These are phyloP conservation scores for Davidsoniella neocaledoniae DNA, from an alignment of 2,329 filamentous ascomycete species.

Conservation along the genomic window DNA sequence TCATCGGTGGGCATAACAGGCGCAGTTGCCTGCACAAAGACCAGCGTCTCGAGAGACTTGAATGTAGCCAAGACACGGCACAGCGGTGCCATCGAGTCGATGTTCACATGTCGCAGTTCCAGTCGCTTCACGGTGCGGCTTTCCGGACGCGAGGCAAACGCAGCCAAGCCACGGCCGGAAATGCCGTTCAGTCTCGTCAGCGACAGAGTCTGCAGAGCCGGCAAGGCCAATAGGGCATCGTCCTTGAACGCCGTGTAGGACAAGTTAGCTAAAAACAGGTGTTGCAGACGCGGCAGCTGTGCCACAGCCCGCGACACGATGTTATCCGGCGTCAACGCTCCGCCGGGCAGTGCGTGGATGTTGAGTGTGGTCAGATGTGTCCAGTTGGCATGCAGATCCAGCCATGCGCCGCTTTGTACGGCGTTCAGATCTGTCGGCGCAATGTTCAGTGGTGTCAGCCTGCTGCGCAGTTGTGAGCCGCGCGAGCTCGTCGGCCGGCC, in stretches of 20 bases:
- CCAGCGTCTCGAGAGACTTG: slow-evolving; percentile 29
- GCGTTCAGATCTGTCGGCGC: slow-evolving; percentile 17
- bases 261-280: slow-evolving; percentile 42
- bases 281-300: slow-evolving; percentile 35
- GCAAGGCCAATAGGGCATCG: slow-evolving; percentile 35
- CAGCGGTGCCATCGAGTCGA: slow-evolving; percentile 39
- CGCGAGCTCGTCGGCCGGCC: slow-evolving; percentile 21
- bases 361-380: slow-evolving; percentile 36
- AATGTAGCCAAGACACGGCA: slow-evolving; percentile 44
- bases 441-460: slow-evolving; percentile 10
- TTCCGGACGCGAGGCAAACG: slow-evolving; percentile 34
- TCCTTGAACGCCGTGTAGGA: slow-evolving; percentile 41
- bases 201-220: slow-evolving; percentile 35
- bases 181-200: slow-evolving; percentile 40
- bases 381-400: slow-evolving; percentile 38
- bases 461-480: slow-evolving; percentile 8
- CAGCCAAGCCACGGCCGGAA: slow-evolving; percentile 36
- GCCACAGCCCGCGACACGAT: slow-evolving; percentile 34
- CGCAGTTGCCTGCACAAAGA: slow-evolving; percentile 36
- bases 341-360: slow-evolving; percentile 41
- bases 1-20: slow-evolving; percentile 39
- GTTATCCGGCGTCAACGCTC: slow-evolving; percentile 33
- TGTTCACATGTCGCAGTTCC: slow-evolving; percentile 37
- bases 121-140: slow-evolving; percentile 31
- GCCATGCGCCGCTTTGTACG: slow-evolving; percentile 28